Evolutionary conservation across 495 filamentous ascomycete species (phyloP), one percentile per base, ranked within the genome.

Genomic region (Mytilinidion resinicola): DNA sequence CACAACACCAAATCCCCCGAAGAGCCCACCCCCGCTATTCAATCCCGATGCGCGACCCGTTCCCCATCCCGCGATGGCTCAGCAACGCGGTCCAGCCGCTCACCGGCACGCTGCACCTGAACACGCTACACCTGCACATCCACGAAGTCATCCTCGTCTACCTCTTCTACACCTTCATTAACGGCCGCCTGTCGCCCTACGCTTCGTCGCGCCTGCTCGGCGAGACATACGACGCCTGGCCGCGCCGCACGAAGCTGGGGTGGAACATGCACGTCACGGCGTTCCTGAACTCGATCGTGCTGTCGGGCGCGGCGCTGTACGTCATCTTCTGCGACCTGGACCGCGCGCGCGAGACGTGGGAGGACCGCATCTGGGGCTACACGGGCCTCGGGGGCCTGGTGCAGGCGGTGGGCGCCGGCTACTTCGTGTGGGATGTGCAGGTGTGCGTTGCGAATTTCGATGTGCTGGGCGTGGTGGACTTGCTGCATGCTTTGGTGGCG

Each of bases 191-290:
- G n/a, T 62, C 58, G 8, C 62, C 62, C 1, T 37, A 48, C 2
- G 39, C 61, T 1, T 65, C 62, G 17, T 34, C 36, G 33, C 19
- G 39, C 20, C 14, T 65, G 3, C 10, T 48, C n/a, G 58, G 58
- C 19, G 51, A 55, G 8, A 49, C 30, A 9, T 65, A 65, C 34
- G 12, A 25, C 21, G 15, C n/a, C 8, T 65, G 61, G 42, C 52
- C 48, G 34, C 49, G 38, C 41, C 58, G 59, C 41, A 65, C 57
- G 41, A 36, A 35, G 20, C 39, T 65, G 17, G 62, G 62, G 49
- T 65, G 62, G 62, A 54, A 65, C 44, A 58, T 62, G 14, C 62
- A 62, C 53, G 60, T 62, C 59, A 54, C 56, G 5, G 57, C 58
- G 15, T 56, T 61, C 49, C 38, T 65, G n/a, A 58, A 65, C 33